Percentiles rank a stretch among this genome's conserved stretches.
Conservation (phyloP, 768 basidiomycete species). For the Gautieria morchelliformis region DNA sequence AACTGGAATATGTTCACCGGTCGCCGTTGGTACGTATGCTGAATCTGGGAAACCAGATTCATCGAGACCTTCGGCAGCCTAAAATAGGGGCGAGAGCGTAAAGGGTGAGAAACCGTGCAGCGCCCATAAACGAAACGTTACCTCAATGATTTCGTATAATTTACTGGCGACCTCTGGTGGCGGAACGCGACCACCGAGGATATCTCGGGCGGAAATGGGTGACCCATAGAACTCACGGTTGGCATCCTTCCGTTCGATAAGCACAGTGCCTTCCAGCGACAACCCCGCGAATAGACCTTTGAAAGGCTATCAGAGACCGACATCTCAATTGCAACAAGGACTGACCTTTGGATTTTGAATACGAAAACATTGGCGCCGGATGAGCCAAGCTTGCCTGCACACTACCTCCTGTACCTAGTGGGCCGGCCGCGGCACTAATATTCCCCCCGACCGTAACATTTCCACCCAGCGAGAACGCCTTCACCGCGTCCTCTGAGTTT, state of each 20-base stretch:
- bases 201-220: conserved; percentile 77
- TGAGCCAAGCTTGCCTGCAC: conserved; percentile 82
- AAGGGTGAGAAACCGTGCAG: not conserved
- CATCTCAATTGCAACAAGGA: not conserved
- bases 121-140: conserved; percentile 1
- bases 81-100: not conserved
- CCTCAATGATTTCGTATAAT: conserved; percentile 91
- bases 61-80: conserved; percentile 83
- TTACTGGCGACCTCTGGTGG: conserved; percentile 93
- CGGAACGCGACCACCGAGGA: conserved; percentile 87
- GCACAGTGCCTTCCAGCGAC: conserved; percentile 86
- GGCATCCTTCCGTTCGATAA: conserved; percentile 93
- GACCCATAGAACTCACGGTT: conserved; percentile 97
- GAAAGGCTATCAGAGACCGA: conserved; percentile 2
- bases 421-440: conserved; percentile 78
- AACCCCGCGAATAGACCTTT: conserved; percentile 89
- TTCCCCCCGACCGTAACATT: conserved; percentile 95
- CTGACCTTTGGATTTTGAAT: conserved; percentile 89
- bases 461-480: conserved; percentile 90
- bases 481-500: conserved; percentile 92
- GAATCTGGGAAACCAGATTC: conserved; percentile 70
- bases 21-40: conserved; percentile 66
- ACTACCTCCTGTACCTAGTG: conserved; percentile 89
- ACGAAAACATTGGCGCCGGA: conserved; percentile 96
- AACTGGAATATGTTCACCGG: conserved; percentile 47